phyloP scores from a whole-genome alignment of 2,329 filamentous ascomycete genomes.

The Cordyceps sp. region DNA sequence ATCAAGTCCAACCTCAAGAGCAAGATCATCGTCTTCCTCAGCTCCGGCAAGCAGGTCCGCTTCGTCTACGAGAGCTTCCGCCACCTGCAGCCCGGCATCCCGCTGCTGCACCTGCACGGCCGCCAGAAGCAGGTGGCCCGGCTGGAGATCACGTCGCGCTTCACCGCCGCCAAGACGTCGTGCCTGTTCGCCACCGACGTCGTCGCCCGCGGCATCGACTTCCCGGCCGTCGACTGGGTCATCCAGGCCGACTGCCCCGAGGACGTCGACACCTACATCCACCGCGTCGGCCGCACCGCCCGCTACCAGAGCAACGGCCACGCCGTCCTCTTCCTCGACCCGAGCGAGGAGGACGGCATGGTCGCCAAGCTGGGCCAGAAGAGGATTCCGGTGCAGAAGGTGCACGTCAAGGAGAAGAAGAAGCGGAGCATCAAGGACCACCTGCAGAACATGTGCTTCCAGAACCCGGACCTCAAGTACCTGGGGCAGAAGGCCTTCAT shows the following conservation, averaged over 20 bases:
- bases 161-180: slow-evolving; percentile 62
- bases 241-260: slow-evolving; percentile 97
- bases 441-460: slow-evolving; percentile 88
- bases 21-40: slow-evolving; percentile 92
- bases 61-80: slow-evolving; percentile 91
- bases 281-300: slow-evolving; percentile 88
- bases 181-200: slow-evolving; percentile 95
- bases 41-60: slow-evolving; percentile 88
- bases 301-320: slow-evolving; percentile 76
- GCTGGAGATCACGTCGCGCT: slow-evolving; percentile 73
- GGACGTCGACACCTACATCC: slow-evolving; percentile 94
- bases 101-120: slow-evolving; percentile 81
- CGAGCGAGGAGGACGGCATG: slow-evolving; percentile 88
- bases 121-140: slow-evolving; percentile 84
- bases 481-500: slow-evolving; percentile 92
- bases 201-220: slow-evolving; percentile 84
- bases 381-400: slow-evolving; percentile 74
- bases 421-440: slow-evolving; percentile 73
- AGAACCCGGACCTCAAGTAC: slow-evolving; percentile 86
- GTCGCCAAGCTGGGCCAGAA: slow-evolving; percentile 68
- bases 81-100: slow-evolving; percentile 85
- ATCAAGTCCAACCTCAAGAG: slow-evolving; percentile 79
- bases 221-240: slow-evolving; percentile 94
- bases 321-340: slow-evolving; percentile 81
- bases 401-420: slow-evolving; percentile 79